phyloP scores from a whole-genome alignment of 2,329 filamentous ascomycete genomes.

The Elsinoe necatrix region DNA sequence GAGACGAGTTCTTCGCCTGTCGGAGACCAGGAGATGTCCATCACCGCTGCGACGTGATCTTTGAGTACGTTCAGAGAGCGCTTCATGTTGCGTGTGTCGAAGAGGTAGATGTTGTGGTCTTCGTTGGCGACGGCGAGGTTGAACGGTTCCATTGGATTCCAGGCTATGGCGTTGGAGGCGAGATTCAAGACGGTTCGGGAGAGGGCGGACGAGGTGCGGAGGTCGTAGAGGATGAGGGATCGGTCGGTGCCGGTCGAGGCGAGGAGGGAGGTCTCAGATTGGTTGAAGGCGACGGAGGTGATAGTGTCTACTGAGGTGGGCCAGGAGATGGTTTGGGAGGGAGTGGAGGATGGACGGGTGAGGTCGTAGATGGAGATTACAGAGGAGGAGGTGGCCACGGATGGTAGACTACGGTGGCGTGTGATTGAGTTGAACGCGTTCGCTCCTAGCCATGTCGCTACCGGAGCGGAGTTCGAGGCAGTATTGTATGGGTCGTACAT shows the following conservation, averaged over 20 bases:
- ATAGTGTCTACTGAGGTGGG: conserved; percentile 86
- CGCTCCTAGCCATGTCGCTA: conserved; percentile 75
- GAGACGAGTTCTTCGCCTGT: conserved; percentile 90
- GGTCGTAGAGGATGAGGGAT: conserved; percentile 81
- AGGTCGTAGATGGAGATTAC: conserved; percentile 84
- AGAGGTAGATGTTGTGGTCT: conserved; percentile 87
- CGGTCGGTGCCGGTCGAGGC: conserved; percentile 80
- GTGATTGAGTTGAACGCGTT: conserved; percentile 76
- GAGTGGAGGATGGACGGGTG: conserved; percentile 64
- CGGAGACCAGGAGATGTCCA: conserved; percentile 92
- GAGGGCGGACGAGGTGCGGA: conserved; percentile 76
- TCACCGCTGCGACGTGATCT: conserved; percentile 83
- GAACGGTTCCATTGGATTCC: conserved; percentile 96
- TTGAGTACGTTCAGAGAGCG: conserved; percentile 83
- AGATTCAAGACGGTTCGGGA: conserved; percentile 74
- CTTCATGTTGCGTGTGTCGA: conserved; percentile 87
- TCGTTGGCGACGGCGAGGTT: conserved; percentile 91
- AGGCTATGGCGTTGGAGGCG: conserved; percentile 72
- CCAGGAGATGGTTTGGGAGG: conserved; percentile 77
- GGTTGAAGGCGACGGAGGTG: conserved; percentile 80
- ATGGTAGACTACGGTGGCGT: conserved; percentile 68
- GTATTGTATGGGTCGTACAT: conserved; percentile 84
- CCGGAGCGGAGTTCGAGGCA: conserved; percentile 57
- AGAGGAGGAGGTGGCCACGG: conserved; percentile 67
- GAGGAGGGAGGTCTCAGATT: conserved; percentile 84